Evolutionary conservation across 1,284 basidiomycete genomes (phyloP).

Genomic region (Trichosporon sp.): DNA sequence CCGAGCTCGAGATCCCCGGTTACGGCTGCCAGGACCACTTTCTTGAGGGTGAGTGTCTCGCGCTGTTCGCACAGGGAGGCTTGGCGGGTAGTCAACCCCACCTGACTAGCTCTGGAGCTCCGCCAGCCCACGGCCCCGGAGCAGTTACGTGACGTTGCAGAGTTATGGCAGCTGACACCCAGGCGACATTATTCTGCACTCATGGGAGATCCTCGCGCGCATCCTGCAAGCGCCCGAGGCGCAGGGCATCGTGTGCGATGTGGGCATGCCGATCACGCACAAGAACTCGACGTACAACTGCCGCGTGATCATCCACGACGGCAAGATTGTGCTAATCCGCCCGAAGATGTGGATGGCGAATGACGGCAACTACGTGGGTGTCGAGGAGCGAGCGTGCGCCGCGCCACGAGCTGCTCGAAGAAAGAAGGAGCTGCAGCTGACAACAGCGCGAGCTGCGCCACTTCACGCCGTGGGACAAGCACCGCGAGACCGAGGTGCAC

Average conservation of each 20-base stretch:
- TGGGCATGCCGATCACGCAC: constrained; percentile 94
- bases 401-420: too few species aligned
- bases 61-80: neutral
- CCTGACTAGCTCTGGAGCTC: too few species aligned
- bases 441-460: constrained; percentile 76
- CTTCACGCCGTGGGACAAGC: constrained; percentile 93
- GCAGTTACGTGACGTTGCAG: neutral
- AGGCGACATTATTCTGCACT: constrained; percentile 93
- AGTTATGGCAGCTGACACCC: constrained; percentile 9
- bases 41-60: constrained; percentile 43
- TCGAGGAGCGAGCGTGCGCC: neutral
- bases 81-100: neutral
- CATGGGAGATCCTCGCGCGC: constrained; percentile 88
- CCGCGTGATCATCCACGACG: constrained; percentile 78
- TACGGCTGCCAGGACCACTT: constrained; percentile 93
- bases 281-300: constrained; percentile 98
- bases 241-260: constrained; percentile 78
- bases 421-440: too few species aligned
- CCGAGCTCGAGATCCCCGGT: constrained; percentile 95
- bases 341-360: constrained; percentile 99
- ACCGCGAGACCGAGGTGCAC: constrained; percentile 80
- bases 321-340: constrained; percentile 83
- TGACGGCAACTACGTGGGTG: constrained; percentile 79
- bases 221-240: constrained; percentile 74
- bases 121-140: too few species aligned